These are phyloP conservation scores for Zygotorulaspora florentina DNA, from an alignment of 805 yeast genomes.

Conservation along the genomic window DNA sequence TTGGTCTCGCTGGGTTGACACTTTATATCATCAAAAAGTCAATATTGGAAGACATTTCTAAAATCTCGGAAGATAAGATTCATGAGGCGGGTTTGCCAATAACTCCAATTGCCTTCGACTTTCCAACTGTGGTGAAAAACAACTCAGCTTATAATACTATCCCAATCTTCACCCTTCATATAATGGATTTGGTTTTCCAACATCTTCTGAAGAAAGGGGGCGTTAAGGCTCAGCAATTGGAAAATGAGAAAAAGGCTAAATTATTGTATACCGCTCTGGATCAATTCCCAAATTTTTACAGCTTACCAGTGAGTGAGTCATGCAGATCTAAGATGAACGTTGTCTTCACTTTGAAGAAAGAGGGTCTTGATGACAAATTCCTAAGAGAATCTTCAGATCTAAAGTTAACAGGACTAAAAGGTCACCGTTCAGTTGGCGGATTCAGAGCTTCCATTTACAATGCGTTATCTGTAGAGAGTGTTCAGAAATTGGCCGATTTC, in stretches of 20 bases:
- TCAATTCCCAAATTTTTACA: conserved; percentile 58
- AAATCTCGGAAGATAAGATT: conserved; percentile 60
- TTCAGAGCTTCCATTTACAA: conserved; percentile 91
- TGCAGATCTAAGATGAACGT: conserved; percentile 88
- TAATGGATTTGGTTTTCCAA: conserved; percentile 72
- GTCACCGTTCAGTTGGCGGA: conserved; percentile 97
- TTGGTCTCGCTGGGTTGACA: conserved; percentile 94
- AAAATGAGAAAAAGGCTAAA: conserved; percentile 58
- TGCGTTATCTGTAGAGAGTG: conserved; percentile 67
- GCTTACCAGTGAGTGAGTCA: conserved; percentile 56
- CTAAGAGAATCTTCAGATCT: conserved; percentile 57
- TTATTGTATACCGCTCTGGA: conserved; percentile 64
- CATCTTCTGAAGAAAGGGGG: conserved; percentile 70
- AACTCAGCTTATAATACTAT: conserved; percentile 94
- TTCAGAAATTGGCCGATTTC: conserved; percentile 52
- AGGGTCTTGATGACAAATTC: conserved; percentile 65
- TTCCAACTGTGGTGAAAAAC: conserved; percentile 79
- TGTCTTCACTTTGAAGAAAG: conserved; percentile 71
- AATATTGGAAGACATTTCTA: conserved; percentile 49
- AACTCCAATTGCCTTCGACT: conserved; percentile 84
- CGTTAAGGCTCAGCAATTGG: conserved; percentile 51
- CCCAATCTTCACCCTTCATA: conserved; percentile 87
- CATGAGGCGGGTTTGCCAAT: conserved; percentile 61
- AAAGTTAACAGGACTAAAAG: conserved; percentile 76
- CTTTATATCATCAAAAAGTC: conserved; percentile 84